These are phyloP conservation scores for Seiridium unicorne DNA, from an alignment of 2,329 filamentous ascomycete species.

Conservation along the genomic window DNA sequence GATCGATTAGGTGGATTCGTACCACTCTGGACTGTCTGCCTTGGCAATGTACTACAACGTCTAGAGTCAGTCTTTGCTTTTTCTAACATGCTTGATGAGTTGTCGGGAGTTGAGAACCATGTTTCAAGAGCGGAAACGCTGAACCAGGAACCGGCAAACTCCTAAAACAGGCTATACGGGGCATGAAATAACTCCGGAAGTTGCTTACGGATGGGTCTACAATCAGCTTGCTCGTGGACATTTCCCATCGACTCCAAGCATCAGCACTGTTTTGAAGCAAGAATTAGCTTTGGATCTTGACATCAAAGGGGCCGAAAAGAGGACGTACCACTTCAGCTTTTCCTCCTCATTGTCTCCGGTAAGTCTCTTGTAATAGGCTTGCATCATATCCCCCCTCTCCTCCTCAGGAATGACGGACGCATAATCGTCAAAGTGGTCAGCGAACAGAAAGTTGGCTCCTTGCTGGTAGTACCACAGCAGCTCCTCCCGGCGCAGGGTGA, in stretches of 20 bases:
- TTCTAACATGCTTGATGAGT: no score
- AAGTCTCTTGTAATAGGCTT: slow-evolving; percentile 37
- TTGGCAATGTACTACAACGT: slow-evolving; percentile 20
- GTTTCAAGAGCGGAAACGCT: no score
- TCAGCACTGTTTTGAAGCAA: slow-evolving; percentile 15
- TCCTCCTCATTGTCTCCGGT: slow-evolving; percentile 30
- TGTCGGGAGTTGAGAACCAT: no score
- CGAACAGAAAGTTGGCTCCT: slow-evolving; percentile 30
- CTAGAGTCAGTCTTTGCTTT: no score
- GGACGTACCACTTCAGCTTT: slow-evolving; percentile 23
- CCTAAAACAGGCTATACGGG: no score
- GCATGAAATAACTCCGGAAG: no score
- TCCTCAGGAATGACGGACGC: slow-evolving; percentile 31
- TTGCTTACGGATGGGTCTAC: slow-evolving; percentile 13
- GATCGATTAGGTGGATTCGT: not conserved
- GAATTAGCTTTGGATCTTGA: not conserved
- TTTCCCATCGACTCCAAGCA: slow-evolving; percentile 25
- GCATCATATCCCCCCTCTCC: slow-evolving; percentile 33
- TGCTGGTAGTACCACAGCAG: slow-evolving; percentile 33
- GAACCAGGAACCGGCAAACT: no score
- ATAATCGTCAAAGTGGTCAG: slow-evolving; percentile 36
- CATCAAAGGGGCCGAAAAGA: not conserved
- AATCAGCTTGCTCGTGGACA: slow-evolving; percentile 22
- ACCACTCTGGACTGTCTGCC: slow-evolving; percentile 23
- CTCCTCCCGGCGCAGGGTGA: slow-evolving; percentile 29